Evolutionary conservation across 805 yeast genomes (phyloP).

Genomic region (Yarrowia sp.): DNA sequence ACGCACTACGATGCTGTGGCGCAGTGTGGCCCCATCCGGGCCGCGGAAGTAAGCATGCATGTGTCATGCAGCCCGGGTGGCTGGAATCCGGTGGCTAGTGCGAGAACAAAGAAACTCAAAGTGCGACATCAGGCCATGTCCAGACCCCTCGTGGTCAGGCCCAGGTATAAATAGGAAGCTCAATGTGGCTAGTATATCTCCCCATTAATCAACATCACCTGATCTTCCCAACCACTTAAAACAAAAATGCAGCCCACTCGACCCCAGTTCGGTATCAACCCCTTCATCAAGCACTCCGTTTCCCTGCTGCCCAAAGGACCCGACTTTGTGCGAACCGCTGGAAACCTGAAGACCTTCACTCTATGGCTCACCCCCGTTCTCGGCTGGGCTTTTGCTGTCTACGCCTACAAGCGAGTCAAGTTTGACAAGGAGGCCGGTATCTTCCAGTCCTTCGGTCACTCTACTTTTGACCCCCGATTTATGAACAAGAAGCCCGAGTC

Average conservation of each 20-base stretch:
- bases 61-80: background rate
- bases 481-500: conserved; percentile 19
- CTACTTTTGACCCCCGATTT: conserved; percentile 21
- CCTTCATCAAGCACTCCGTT: conserved; percentile 24
- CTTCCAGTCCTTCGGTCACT: conserved; percentile 12
- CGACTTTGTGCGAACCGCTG: conserved; percentile 4
- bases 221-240: conserved; percentile 4
- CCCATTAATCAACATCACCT: conserved; percentile 15
- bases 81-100: conserved; percentile 24
- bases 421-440: conserved; percentile 22
- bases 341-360: background rate
- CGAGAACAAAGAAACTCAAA: background rate
- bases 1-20: background rate
- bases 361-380: conserved; percentile 23
- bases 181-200: conserved; percentile 6
- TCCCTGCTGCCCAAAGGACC: background rate
- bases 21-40: background rate
- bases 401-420: conserved; percentile 27
- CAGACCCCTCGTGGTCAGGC: background rate
- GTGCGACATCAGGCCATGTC: conserved; percentile 20
- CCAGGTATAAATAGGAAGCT: conserved; percentile 24
- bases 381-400: conserved; percentile 25
- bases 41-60: conserved; percentile 14
- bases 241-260: conserved; percentile 26
- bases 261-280: conserved; percentile 18